Conservation (phyloP, 495 filamentous ascomycete species). For the Parmelia sp. region DNA sequence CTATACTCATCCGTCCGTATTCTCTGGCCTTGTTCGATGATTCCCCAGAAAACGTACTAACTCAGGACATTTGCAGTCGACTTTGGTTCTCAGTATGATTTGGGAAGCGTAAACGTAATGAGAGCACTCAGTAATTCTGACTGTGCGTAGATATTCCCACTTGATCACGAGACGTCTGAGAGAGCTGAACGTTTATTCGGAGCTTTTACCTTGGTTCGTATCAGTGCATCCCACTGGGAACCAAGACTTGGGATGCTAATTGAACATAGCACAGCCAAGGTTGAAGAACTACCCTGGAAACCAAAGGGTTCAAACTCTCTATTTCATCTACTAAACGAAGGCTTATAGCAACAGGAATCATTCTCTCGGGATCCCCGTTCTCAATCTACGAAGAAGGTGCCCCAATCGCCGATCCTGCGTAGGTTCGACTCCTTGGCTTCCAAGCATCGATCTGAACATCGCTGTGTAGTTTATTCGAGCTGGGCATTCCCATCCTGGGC, state of each 20-base stretch:
- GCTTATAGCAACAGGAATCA: constrained; percentile 56
- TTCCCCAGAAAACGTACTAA: neutral
- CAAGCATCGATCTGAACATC: neutral
- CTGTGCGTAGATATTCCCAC: constrained; percentile 48
- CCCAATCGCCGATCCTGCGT: constrained; percentile 68
- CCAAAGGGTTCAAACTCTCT: constrained; percentile 60
- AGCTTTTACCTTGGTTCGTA: constrained; percentile 68
- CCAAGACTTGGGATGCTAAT: neutral
- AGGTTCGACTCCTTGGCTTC: neutral
- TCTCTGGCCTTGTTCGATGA: neutral
- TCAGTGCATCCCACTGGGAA: no score
- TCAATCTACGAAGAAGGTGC: constrained; percentile 66
- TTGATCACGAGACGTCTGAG: constrained; percentile 72
- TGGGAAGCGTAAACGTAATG: neutral
- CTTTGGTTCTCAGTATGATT: neutral
- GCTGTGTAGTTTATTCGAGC: constrained; percentile 51
- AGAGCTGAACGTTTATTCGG: constrained; percentile 77
- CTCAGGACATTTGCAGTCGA: neutral
- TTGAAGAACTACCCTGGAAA: constrained; percentile 68
- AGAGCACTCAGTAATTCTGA: neutral
- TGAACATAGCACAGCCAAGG: constrained; percentile 62
- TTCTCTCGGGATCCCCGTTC: constrained; percentile 70
- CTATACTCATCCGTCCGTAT: constrained; percentile 3
- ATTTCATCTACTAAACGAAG: neutral
- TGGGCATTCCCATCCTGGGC: constrained; percentile 69